Conservation (phyloP, 129 eudicot species). For the Deinandra increscens region DNA sequence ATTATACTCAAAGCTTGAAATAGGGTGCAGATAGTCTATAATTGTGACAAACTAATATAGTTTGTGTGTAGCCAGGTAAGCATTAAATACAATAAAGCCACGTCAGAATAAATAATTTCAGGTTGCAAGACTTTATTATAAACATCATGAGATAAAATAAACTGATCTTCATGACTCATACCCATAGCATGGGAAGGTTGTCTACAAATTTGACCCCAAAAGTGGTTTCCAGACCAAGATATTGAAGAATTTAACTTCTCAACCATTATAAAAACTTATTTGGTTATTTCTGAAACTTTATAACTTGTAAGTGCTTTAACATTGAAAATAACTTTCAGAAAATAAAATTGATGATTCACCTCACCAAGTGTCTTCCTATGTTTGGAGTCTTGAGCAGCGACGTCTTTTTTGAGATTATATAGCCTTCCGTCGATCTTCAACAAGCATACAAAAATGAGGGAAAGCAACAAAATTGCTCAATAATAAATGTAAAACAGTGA, state of each 20-base stretch:
- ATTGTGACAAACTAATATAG: background rate
- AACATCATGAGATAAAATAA: slow-evolving; percentile 11
- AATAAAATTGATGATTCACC: slow-evolving; percentile 44
- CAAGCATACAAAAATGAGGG: slow-evolving; percentile 12
- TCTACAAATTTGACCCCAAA: background rate
- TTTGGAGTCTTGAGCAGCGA: slow-evolving; percentile 80
- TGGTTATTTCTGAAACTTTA: background rate
- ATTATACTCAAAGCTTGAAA: slow-evolving; percentile 9
- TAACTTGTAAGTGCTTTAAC: slow-evolving; percentile 6
- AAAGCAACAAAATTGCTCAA: slow-evolving; percentile 13
- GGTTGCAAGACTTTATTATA: slow-evolving; percentile 16
- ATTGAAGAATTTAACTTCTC: background rate
- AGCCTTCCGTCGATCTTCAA: slow-evolving; percentile 75
- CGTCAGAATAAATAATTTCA: slow-evolving; percentile 15
- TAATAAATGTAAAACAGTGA: slow-evolving; percentile 19
- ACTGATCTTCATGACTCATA: slow-evolving; percentile 10
- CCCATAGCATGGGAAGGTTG: background rate
- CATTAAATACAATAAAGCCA: slow-evolving; percentile 1
- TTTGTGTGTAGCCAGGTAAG: background rate
- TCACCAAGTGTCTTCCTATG: slow-evolving; percentile 90
- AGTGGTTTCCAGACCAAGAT: background rate
- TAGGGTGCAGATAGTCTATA: slow-evolving; percentile 9
- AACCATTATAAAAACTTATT: background rate
- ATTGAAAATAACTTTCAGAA: background rate
- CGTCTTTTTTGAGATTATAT: slow-evolving; percentile 75